Evolutionary conservation across 1,284 basidiomycete genomes (phyloP), one percentile per base, ranked within the genome.

Genomic region (Trichosporon asahii): DNA sequence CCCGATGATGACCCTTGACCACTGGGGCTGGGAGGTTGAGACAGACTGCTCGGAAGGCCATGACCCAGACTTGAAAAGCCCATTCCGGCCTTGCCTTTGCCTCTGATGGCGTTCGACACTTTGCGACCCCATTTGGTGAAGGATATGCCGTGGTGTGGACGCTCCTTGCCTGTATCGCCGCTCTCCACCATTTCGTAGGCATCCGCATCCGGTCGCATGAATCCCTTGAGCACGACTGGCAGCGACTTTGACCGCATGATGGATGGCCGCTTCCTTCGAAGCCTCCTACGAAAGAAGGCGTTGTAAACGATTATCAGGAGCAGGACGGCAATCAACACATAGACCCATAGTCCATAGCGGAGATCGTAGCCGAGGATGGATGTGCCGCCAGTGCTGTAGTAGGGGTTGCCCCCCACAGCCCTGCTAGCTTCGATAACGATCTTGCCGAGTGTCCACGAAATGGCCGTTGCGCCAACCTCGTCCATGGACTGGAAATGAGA

Each of bases 391-490:
- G 31, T 12, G 35, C 55, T 53, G 67, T 60, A 37, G 9, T 15
- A 68, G 21, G 31, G 72, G 65, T 46, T 40, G 3, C 76, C 75
- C 27, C 73, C 73, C 11, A 84, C 79, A 9, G 78, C 92, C 75
- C 91, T 92, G 83, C 91, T 94, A 11, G 96, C 96, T 84, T 98
- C 96, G 44, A 98, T 87, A 0, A 99, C 94, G 89, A 98, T 98
- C 83, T 98, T 98, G 61, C 97, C 96, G 33, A 99, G 86, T 2
- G 96, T 98, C 96, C 96, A 99, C 76, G 90, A 94, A 78, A 99
- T 95, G 40, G 94, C 92, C 66, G 97, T 93, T 76, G 93, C 93
- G 33, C 90, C 90, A 40, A 99, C 92, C 40, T 90, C 89, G 81
- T 98, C 95, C 84, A 97, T 86, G 65, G 91, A 94, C 84, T 98